phyloP scores from a whole-genome alignment of 2,329 filamentous ascomycete species.

The Leptodontidium sp. region DNA sequence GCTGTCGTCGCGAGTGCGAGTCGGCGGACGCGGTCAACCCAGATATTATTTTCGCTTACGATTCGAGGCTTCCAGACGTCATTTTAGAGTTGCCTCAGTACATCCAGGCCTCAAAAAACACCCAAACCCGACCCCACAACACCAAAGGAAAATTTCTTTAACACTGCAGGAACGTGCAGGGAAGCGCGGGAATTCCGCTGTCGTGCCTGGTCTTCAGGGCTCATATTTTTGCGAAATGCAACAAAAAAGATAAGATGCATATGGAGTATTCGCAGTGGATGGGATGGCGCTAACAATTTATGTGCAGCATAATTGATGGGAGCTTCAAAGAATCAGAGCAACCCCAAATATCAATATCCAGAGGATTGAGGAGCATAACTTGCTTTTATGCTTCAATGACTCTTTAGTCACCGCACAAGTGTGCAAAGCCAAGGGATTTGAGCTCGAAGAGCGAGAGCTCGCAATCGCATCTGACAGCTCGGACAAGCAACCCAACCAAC shows the following conservation, averaged over 20 bases:
- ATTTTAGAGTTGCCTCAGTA: conserved; percentile 22
- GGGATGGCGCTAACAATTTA: neutral
- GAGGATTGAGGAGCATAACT: neutral
- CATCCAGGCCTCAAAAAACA: conserved; percentile 7
- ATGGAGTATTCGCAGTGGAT: neutral
- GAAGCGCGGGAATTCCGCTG: conserved; percentile 22
- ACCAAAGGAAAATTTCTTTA: conserved; percentile 10
- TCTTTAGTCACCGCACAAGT: neutral
- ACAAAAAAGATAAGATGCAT: conserved; percentile 27
- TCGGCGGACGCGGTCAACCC: conserved; percentile 1
- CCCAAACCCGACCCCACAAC: conserved; percentile 5
- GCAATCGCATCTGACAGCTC: neutral
- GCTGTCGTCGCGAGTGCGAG: neutral
- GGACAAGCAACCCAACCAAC: neutral
- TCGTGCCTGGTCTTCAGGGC: conserved; percentile 27
- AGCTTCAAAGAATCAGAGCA: neutral
- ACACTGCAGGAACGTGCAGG: neutral
- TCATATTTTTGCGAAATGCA: conserved; percentile 27
- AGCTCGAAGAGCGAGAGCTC: neutral
- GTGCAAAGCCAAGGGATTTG: neutral
- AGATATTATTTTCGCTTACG: conserved; percentile 1
- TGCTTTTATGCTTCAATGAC: neutral
- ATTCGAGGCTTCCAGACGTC: conserved; percentile 7
- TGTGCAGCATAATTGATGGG: neutral
- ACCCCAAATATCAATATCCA: neutral